phyloP scores from a whole-genome alignment of 2,329 filamentous ascomycete species.

The Xylaria sp. region DNA sequence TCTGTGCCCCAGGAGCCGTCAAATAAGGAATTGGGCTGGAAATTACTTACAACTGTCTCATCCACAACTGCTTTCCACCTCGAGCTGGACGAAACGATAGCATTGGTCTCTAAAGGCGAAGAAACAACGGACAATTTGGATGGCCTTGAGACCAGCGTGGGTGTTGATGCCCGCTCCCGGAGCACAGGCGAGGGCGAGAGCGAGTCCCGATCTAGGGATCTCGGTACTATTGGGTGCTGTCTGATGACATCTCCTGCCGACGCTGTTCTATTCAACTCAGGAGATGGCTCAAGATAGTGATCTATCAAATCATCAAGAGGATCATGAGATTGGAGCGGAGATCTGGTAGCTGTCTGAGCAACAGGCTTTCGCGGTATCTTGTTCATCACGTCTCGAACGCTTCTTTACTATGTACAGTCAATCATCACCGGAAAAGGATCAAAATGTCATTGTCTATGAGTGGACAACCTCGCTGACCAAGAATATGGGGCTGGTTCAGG shows the following conservation, averaged over 20 bases:
- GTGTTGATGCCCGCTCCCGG: conserved; percentile 35
- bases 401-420: neutral
- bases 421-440: neutral
- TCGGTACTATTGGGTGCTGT: conserved; percentile 17
- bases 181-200: conserved; percentile 22
- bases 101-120: conserved; percentile 21
- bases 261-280: conserved; percentile 20
- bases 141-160: conserved; percentile 35
- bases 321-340: conserved; percentile 22
- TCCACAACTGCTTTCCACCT: conserved; percentile 49
- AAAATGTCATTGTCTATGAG: neutral
- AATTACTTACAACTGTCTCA: conserved; percentile 22
- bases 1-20: neutral
- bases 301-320: conserved; percentile 39
- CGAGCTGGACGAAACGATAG: conserved; percentile 33
- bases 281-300: conserved; percentile 42
- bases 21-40: neutral
- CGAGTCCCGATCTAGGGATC: conserved; percentile 6
- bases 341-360: conserved; percentile 17
- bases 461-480: neutral
- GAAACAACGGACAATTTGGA: conserved; percentile 31
- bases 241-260: conserved; percentile 15
- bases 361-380: conserved; percentile 41
- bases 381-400: conserved; percentile 24
- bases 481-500: neutral